A percentile compares a stretch with the other conserved stretches of the same genome.
Conservation (phyloP, 306 rosid species). For the Cicer pinnatifidum region DNA sequence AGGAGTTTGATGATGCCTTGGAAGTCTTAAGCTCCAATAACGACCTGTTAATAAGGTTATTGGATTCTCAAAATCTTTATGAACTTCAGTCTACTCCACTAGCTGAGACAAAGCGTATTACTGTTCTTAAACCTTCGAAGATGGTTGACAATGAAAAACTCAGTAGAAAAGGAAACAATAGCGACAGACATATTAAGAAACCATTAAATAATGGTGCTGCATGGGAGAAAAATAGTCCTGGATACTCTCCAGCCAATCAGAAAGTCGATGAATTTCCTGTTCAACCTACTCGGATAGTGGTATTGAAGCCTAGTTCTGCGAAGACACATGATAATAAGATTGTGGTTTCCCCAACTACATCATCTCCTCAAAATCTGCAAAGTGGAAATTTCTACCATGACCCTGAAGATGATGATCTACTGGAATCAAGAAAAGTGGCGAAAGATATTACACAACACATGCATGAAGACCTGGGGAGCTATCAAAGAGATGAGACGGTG, state of each 20-base stretch:
- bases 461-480: slow-evolving; percentile 63
- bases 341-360: slow-evolving; percentile 59
- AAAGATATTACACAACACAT: slow-evolving; percentile 59
- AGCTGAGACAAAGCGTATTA: slow-evolving; percentile 83
- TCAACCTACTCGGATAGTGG: slow-evolving; percentile 95
- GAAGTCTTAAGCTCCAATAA: slow-evolving; percentile 89
- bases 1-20: slow-evolving; percentile 83
- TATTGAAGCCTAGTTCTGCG: slow-evolving; percentile 86
- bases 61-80: slow-evolving; percentile 75
- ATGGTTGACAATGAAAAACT: slow-evolving; percentile 61
- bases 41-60: slow-evolving; percentile 71
- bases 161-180: slow-evolving; percentile 54
- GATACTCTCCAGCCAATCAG: slow-evolving; percentile 55
- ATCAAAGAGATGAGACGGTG: slow-evolving; percentile 69
- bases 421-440: slow-evolving; percentile 61
- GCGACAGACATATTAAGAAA: slow-evolving; percentile 57
- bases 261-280: slow-evolving; percentile 64
- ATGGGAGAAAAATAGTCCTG: slow-evolving; percentile 58
- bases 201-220: slow-evolving; percentile 51
- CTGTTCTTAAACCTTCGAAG: slow-evolving; percentile 94
- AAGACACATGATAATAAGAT: slow-evolving; percentile 66
- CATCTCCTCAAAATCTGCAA: slow-evolving; percentile 63
- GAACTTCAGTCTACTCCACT: slow-evolving; percentile 68
- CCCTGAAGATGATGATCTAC: slow-evolving; percentile 61
- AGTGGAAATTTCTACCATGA: slow-evolving; percentile 58